These are phyloP conservation scores for Myxozyma neotropica DNA, from an alignment of 805 yeast species.

Conservation along the genomic window DNA sequence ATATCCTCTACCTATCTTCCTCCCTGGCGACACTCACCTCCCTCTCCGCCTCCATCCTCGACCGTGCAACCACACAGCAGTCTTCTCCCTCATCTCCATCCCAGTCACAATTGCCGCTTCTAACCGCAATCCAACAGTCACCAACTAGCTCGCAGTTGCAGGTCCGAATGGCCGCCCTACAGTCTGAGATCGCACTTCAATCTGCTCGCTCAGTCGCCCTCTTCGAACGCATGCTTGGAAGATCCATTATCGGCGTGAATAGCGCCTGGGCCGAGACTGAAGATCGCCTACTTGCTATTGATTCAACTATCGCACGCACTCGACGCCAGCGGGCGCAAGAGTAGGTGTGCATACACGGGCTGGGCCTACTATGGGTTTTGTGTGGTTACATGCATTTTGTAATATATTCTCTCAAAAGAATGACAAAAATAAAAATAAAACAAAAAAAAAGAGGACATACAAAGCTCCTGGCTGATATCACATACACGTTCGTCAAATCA, in stretches of 20 bases:
- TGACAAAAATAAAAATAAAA: constrained; percentile 6
- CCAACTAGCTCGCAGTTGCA: not conserved
- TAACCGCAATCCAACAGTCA: not conserved
- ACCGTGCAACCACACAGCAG: too few relatives aligned
- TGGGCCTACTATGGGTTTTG: not conserved
- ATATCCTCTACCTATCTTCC: constrained; percentile 13
- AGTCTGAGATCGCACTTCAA: not conserved
- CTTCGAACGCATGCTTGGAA: constrained; percentile 17
- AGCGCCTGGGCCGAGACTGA: constrained; percentile 27
- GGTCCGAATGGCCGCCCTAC: not conserved
- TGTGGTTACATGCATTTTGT: too few relatives aligned
- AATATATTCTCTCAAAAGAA: not conserved
- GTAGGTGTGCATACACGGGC: not conserved
- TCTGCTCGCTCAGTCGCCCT: constrained; percentile 16
- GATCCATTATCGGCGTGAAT: constrained; percentile 22
- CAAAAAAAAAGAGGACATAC: constrained; percentile 1
- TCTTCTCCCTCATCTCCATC: too few relatives aligned
- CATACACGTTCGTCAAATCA: not conserved
- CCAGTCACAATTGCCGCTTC: too few relatives aligned
- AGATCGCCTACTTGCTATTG: constrained; percentile 18
- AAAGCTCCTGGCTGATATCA: too few relatives aligned
- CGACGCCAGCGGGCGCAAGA: not conserved
- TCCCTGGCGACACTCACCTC: constrained; percentile 3
- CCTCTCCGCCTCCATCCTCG: too few relatives aligned
- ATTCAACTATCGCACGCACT: not conserved